Base-by-base conservation (phyloP, 495 filamentous ascomycete species). In the Podospora pseudoanserina region DNA sequence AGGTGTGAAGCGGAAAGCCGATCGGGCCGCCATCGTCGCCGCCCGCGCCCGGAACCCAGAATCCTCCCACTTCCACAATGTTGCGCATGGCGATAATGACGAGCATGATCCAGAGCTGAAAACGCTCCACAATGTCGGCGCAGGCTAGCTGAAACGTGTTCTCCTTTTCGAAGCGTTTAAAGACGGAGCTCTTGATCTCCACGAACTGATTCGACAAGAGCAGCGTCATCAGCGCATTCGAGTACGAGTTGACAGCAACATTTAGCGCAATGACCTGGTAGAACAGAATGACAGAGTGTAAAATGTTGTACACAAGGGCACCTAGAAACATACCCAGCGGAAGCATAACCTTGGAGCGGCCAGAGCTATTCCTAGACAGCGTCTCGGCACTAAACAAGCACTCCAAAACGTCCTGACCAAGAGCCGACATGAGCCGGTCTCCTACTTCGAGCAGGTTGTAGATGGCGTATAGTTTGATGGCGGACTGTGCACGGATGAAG, bases 241-340 rank as follows among this genome's bases (percentile, higher is more conserved):
- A 97, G 77, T 98, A 99, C 0, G 94, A 97, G 78, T 99, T 99
- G 69, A 99, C 94, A 6, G 95, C 95, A 9, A 99, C 96, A 73
- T 99, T 98, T 65, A 99, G 85, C 0, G 95, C 95, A 75, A 98
- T 95, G 54, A 97, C 96, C 75, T 98, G 94, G 78, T 96, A 97
- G 79, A 98, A 98, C 0, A 99, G 81, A 2, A 91, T 88, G 0
- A 91, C 90, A 0, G 94, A 88, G 79, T 99, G 95, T 4, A 91
- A 76, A 34, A 95, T 89, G 70, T 91, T 96, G 80, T 99, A 99
- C 1, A 87, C 85, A 30, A 98, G 83, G 0, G 94, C 91, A 34
- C 97, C 84, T 11, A 95, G 68, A 71, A 98, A 98, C 82, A 97
- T 92, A 76, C 91, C 93, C 53, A 97, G 87, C 4, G 95, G 96